Percentiles rank a stretch among this genome's conserved stretches.
Conservation (phyloP, 768 basidiomycete genomes). For the Boletus sp. region DNA sequence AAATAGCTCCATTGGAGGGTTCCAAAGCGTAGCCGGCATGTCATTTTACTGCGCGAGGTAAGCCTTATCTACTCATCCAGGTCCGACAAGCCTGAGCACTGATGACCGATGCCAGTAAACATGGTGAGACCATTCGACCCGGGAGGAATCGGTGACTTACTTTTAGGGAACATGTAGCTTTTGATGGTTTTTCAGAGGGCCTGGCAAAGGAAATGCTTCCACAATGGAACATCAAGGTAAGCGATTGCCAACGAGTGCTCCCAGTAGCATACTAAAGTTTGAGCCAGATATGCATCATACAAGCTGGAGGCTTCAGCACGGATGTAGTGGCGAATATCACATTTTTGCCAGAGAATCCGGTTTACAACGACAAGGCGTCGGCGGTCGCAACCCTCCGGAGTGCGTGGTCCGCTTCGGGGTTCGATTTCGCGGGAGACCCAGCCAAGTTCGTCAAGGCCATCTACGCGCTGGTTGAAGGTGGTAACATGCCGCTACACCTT, state of each 20-base stretch:
- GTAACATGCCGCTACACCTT: conserved; percentile 1
- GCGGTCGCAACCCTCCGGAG: neutral
- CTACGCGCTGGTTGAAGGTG: neutral
- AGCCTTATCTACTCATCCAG: too few relatives aligned
- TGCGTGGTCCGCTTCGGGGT: neutral
- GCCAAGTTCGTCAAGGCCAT: conserved; percentile 1
- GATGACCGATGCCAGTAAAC: neutral
- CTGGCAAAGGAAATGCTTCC: neutral
- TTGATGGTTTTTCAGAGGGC: neutral
- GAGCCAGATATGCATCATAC: neutral
- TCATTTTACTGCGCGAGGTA: neutral
- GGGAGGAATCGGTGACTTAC: neutral
- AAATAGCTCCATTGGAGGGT: neutral
- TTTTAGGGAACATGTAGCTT: neutral
- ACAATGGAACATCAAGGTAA: neutral
- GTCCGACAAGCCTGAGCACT: neutral
- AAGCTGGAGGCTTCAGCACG: conserved; percentile 1
- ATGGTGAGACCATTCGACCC: neutral
- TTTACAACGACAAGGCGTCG: neutral
- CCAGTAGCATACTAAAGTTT: neutral
- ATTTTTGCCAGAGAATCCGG: neutral
- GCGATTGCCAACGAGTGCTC: neutral
- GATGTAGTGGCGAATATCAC: neutral
- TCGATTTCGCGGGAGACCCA: neutral
- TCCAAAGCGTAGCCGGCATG: neutral